Evolutionary conservation across 2,329 filamentous ascomycete species (phyloP), one percentile per base, ranked within the genome.

Genomic region (Monosporascus sp.): DNA sequence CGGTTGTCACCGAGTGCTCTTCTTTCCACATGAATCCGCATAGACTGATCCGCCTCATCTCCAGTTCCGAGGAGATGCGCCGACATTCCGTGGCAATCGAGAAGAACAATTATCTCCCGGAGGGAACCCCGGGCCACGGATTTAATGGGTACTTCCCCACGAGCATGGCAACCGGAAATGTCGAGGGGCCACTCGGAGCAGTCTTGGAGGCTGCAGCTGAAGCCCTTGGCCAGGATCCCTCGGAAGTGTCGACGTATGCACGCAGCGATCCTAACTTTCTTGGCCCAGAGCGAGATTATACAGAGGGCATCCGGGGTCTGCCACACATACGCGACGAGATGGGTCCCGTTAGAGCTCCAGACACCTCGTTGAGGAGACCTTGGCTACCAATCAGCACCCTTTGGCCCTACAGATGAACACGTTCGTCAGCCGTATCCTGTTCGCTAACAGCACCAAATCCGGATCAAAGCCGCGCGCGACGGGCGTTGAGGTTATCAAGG

Each of bases 311-410:
- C 22, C 60, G 55, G 43, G 59, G 58, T 5, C 22, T 61, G n/a
- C 58, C 59, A 48, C 48, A 14, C 59, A 61, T 48, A 55, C 55
- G 19, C 55, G 50, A 26, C 54, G 9, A 11, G 52, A 38, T 37
- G 49, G 54, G 16, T 26, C 38, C 14, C 56, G 59, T 27, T 61
- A 68, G 37, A 80, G 77, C 51, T 71, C 78, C 41, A 78, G 72
- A 61, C 79, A 81, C 52, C 76, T 72, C 63, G 80, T 76, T 51
- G 31, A 75, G 66, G 55, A 79, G 57, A 50, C 70, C 72, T 60
- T 74, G 65, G 56, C 78, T 64, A 8, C 73, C 71, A 51, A 77
- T 63, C 54, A 71, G 65, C 50, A 79, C 72, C 2, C 74, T 70
- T 51, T 78, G 64, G 59, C 70, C 60, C 41, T 61, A n/a, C 57